Conservation (phyloP, 2,329 filamentous ascomycete genomes). For the Cadophora gregata region DNA sequence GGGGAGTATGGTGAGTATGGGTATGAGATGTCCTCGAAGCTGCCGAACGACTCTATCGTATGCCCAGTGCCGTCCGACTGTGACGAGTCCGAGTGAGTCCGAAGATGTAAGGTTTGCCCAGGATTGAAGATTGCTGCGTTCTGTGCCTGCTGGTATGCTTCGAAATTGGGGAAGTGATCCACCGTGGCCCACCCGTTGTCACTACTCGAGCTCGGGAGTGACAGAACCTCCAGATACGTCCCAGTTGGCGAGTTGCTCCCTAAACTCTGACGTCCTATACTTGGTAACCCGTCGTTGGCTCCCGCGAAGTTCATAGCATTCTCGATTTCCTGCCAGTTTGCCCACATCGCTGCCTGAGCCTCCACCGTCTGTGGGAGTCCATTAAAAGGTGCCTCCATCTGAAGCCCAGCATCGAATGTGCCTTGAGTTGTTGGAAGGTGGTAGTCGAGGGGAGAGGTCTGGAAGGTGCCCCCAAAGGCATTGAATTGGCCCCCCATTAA, state of each 20-base stretch:
- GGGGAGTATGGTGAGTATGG: constrained; percentile 82
- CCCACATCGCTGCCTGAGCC: constrained; percentile 66
- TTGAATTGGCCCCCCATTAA: constrained; percentile 45
- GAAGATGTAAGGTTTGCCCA: constrained; percentile 85
- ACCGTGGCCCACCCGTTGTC: constrained; percentile 89
- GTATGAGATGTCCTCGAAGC: constrained; percentile 77
- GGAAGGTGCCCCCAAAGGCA: constrained; percentile 40
- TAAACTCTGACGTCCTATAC: constrained; percentile 54
- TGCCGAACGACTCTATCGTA: constrained; percentile 63
- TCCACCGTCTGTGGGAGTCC: constrained; percentile 63
- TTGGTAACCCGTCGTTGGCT: constrained; percentile 53
- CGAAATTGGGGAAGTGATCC: constrained; percentile 75
- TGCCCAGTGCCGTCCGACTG: constrained; percentile 72
- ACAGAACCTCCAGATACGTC: constrained; percentile 85
- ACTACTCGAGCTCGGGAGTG: constrained; percentile 77
- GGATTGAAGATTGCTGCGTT: constrained; percentile 83
- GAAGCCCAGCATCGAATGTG: constrained; percentile 62
- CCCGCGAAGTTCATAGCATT: constrained; percentile 63
- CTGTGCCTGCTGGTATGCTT: constrained; percentile 66
- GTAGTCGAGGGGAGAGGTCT: constrained; percentile 44
- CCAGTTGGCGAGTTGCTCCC: constrained; percentile 75
- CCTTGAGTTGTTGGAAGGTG: constrained; percentile 62
- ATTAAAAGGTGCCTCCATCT: constrained; percentile 68
- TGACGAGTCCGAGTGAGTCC: constrained; percentile 86
- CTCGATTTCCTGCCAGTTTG: constrained; percentile 82